Evolutionary conservation across 2,329 filamentous ascomycete genomes (phyloP).

Genomic region (Cladosporium sphaerospermum): DNA sequence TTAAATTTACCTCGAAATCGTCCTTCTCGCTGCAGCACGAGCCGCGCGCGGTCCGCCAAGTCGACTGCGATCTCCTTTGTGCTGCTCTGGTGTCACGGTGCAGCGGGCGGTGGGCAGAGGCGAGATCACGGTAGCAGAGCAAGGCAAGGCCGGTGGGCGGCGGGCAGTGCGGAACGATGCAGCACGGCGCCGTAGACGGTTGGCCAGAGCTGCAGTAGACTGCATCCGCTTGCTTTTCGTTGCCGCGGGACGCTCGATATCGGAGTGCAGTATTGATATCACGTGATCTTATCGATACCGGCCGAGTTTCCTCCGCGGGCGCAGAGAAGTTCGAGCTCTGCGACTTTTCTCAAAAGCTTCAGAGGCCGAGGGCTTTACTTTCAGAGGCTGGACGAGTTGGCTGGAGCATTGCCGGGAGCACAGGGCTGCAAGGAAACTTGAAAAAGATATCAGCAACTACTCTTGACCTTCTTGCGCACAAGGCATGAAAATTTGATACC

Average conservation of each 20-base stretch:
- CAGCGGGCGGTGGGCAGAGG: background rate
- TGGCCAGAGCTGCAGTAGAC: background rate
- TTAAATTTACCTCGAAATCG: background rate
- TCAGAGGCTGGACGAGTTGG: background rate
- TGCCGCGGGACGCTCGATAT: background rate
- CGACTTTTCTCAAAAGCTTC: background rate
- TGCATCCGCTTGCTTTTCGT: background rate
- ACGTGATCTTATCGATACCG: background rate
- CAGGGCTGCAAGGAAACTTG: background rate
- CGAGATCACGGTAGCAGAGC: background rate
- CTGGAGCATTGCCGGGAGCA: conserved; percentile 7
- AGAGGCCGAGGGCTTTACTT: background rate
- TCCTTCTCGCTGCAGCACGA: conserved; percentile 8
- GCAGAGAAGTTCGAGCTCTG: too few species aligned
- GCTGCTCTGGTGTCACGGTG: conserved; percentile 6
- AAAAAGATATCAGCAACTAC: background rate
- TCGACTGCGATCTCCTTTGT: conserved; percentile 4
- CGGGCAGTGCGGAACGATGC: background rate
- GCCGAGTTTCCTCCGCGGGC: background rate
- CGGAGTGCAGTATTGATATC: background rate
- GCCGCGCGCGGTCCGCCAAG: conserved; percentile 6
- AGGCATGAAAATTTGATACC: background rate
- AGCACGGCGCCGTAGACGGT: background rate
- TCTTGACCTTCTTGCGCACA: background rate
- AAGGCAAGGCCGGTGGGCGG: background rate